Evolutionary conservation across 169 alveolate genomes (phyloP).

Genomic region (Prorocentrum cordatum): DNA sequence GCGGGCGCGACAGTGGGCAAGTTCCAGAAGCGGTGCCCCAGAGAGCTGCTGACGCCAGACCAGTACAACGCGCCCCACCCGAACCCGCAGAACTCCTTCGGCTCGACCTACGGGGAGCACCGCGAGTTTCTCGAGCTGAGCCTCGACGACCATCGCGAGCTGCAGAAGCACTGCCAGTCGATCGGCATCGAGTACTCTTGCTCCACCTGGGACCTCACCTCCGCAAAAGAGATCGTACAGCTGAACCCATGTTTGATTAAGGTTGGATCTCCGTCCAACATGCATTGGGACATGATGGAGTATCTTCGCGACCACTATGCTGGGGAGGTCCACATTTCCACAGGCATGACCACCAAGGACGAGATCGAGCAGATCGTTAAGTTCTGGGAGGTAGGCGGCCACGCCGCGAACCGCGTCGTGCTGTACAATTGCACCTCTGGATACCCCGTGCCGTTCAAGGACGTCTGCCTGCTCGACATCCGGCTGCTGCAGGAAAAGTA

Average conservation of each 20-base stretch:
- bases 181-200: neutral
- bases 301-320: neutral
- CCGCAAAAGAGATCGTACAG: neutral
- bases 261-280: neutral
- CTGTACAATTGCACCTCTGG: neutral
- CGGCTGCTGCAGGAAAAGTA: neutral
- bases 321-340: neutral
- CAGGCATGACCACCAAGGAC: neutral
- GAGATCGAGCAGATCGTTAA: neutral
- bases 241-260: neutral
- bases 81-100: neutral
- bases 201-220: neutral
- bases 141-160: neutral
- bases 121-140: neutral
- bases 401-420: neutral
- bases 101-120: neutral
- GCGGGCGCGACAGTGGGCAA: neutral
- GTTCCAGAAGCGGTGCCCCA: neutral
- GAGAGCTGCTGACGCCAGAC: neutral
- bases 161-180: no score
- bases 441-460: neutral
- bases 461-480: neutral
- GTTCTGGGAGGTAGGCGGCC: constrained; percentile 3
- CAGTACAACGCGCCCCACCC: neutral
- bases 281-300: neutral